A percentile compares a stretch with the other conserved stretches of the same genome.
Evolutionary conservation across 495 filamentous ascomycete genomes (phyloP).

Genomic region (Antarctomyces pellizariae): DNA sequence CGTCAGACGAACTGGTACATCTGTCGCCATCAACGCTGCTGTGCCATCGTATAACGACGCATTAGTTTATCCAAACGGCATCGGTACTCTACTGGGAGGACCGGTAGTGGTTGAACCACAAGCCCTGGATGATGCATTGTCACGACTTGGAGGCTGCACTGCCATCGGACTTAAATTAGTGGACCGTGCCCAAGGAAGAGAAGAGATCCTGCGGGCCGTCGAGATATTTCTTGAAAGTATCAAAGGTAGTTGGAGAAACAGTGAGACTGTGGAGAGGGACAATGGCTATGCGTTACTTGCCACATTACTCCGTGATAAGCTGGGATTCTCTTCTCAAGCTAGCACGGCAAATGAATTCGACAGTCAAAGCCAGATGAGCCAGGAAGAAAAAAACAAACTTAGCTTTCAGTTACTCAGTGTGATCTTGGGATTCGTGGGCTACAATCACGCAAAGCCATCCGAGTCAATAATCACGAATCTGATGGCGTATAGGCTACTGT

Average conservation of each 20-base stretch:
- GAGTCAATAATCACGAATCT: conserved; percentile 89
- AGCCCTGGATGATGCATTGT: conserved; percentile 74
- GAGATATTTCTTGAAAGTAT: conserved; percentile 67
- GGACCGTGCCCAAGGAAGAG: conserved; percentile 43
- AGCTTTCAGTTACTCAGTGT: conserved; percentile 47
- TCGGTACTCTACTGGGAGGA: conserved; percentile 60
- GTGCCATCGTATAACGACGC: conserved; percentile 79
- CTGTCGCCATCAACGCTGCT: conserved; percentile 70
- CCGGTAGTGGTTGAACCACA: conserved; percentile 63
- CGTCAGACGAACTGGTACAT: conserved; percentile 47
- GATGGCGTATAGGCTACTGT: conserved; percentile 69
- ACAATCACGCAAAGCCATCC: conserved; percentile 46
- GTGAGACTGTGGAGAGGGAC: conserved; percentile 91
- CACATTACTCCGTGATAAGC: conserved; percentile 49
- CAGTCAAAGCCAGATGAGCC: conserved; percentile 16
- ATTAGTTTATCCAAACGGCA: conserved; percentile 48
- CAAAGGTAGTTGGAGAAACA: conserved; percentile 83
- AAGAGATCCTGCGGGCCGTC: conserved; percentile 50
- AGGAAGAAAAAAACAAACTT: conserved; percentile 37
- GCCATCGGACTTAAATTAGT: conserved; percentile 65
- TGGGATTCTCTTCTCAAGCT: conserved; percentile 26
- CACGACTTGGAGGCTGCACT: conserved; percentile 73
- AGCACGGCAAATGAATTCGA: conserved; percentile 9
- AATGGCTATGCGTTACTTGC: conserved; percentile 84
- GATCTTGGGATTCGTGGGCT: conserved; percentile 72